phyloP scores from a whole-genome alignment of 73 alveolate genomes.

The Paramecium sexaurelia region DNA sequence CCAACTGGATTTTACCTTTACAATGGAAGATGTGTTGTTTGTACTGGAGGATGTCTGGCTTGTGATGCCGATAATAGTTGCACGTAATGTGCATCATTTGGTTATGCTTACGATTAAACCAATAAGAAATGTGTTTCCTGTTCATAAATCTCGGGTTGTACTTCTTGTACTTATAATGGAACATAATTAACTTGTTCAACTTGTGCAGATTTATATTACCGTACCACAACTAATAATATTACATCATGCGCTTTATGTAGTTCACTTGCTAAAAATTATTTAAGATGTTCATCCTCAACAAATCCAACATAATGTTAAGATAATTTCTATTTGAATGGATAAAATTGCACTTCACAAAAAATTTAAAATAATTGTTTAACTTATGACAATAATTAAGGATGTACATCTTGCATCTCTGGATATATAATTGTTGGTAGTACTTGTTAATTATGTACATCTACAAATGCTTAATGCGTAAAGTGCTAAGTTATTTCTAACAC shows the following conservation, averaged over 20 bases:
- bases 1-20: not conserved
- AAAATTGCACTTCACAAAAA: not conserved
- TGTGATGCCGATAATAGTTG: not conserved
- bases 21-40: not conserved
- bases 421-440: not conserved
- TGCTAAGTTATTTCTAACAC: not conserved
- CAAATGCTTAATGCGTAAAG: not conserved
- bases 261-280: not conserved
- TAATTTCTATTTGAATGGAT: not conserved
- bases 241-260: not conserved
- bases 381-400: not conserved
- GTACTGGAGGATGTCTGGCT: not conserved
- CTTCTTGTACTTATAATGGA: not conserved
- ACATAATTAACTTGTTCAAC: not conserved
- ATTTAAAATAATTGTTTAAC: not conserved
- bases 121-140: not conserved
- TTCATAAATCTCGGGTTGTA: not conserved
- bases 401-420: not conserved
- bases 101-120: not conserved
- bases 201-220: not conserved
- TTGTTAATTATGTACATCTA: not conserved
- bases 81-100: not conserved
- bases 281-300: conserved; percentile 18
- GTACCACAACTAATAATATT: not conserved
- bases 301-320: not conserved